These are phyloP conservation scores for Plectosphaerella cucumerina DNA, from an alignment of 2,329 filamentous ascomycete species.

Conservation along the genomic window DNA sequence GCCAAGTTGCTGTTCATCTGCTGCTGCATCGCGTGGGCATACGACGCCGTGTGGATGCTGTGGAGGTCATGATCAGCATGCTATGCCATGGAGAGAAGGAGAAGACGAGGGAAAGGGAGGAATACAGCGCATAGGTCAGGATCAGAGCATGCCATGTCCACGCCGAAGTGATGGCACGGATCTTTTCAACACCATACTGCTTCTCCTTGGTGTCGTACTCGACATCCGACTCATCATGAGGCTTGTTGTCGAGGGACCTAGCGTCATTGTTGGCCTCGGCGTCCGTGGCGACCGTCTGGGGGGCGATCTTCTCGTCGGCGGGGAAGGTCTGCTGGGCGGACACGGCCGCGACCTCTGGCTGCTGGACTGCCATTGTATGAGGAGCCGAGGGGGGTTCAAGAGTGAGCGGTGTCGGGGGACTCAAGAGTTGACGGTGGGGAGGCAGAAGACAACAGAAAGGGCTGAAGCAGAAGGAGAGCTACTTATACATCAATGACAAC, in stretches of 20 bases:
- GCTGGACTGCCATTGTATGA: not conserved
- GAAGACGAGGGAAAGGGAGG: not conserved
- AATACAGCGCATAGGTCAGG: constrained; percentile 34
- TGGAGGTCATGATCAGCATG: not conserved
- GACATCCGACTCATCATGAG: constrained; percentile 8
- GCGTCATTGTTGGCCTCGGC: not conserved
- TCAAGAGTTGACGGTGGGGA: too few relatives aligned
- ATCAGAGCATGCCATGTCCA: constrained; percentile 33
- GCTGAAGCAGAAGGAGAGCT: too few relatives aligned
- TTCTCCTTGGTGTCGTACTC: constrained; percentile 20
- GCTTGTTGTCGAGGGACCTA: not conserved
- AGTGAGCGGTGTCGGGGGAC: too few relatives aligned
- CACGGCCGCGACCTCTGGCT: not conserved
- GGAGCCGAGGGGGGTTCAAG: too few relatives aligned
- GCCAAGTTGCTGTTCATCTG: constrained; percentile 44
- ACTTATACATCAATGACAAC: too few relatives aligned
- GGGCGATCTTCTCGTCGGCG: constrained; percentile 8
- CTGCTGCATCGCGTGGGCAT: constrained; percentile 30
- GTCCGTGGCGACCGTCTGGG: constrained; percentile 9
- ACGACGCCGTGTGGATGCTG: constrained; percentile 34
- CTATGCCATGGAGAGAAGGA: accelerated
- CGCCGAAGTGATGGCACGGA: constrained; percentile 33
- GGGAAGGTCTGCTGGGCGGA: not conserved
- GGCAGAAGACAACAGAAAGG: too few relatives aligned
- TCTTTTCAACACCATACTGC: constrained; percentile 33